Evolutionary conservation across 1,284 basidiomycete genomes (phyloP).

Genomic region (Rhodotorula glutinis): DNA sequence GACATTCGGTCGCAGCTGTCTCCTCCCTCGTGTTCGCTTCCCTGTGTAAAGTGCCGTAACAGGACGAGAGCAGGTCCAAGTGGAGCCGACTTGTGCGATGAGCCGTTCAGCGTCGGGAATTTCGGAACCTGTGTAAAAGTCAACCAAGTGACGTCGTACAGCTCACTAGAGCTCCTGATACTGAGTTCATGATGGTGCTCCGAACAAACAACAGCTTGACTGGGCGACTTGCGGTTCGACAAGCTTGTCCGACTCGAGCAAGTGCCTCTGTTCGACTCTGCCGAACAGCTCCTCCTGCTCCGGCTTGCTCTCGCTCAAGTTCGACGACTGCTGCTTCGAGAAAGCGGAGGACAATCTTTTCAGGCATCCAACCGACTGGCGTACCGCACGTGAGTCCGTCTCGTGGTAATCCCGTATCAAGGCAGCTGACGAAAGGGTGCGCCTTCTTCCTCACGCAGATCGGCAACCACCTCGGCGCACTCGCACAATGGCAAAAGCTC

Average conservation of each 20-base stretch:
- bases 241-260: not conserved
- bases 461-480: conserved; percentile 88
- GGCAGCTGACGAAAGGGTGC: not conserved
- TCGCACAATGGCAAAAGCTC: conserved; percentile 67
- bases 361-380: conserved; percentile 80
- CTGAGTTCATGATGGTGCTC: too few relatives aligned
- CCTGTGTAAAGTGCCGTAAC: not conserved
- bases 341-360: conserved; percentile 58
- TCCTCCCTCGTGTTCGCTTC: too few relatives aligned
- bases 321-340: not conserved
- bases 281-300: not conserved
- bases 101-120: too few relatives aligned
- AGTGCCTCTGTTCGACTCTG: not conserved
- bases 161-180: too few relatives aligned
- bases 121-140: too few relatives aligned
- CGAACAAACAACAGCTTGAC: too few relatives aligned
- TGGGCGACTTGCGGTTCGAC: too few relatives aligned
- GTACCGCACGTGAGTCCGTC: conserved; percentile 65
- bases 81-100: too few relatives aligned
- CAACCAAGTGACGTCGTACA: too few relatives aligned
- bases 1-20: conserved; percentile 31
- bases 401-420: too few relatives aligned
- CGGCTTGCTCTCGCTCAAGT: not conserved
- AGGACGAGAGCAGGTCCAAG: too few relatives aligned
- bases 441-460: conserved; percentile 56